phyloP scores from a whole-genome alignment of 805 yeast genomes.

The Candida verbasci region DNA sequence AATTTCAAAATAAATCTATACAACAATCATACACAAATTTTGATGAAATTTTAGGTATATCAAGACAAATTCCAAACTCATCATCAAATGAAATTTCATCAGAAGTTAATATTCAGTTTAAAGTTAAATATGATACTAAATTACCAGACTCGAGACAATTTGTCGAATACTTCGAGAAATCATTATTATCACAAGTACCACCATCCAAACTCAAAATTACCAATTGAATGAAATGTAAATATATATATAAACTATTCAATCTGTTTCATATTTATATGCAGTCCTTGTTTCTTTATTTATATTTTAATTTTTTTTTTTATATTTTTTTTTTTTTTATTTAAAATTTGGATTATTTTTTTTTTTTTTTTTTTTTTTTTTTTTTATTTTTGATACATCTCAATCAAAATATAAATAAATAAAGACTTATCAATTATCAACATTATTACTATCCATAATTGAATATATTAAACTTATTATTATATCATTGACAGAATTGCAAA shows the following conservation, averaged over 20 bases:
- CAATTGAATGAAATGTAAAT: constrained; percentile 1
- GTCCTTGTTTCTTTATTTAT: constrained; percentile 2
- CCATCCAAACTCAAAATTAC: constrained; percentile 11
- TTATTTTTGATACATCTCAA: constrained; percentile 7
- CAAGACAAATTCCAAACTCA: constrained; percentile 10
- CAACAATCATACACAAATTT: constrained; percentile 15
- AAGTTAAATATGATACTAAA: constrained; percentile 27
- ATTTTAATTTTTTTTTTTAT: constrained; percentile 5
- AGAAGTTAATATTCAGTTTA: constrained; percentile 27
- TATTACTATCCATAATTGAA: not conserved
- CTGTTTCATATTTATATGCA: not conserved
- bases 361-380: constrained; percentile 5
- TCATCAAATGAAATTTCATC: constrained; percentile 8
- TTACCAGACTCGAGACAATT: constrained; percentile 33
- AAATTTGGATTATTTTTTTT: constrained; percentile 1
- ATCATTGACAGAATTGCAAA: constrained; percentile 6
- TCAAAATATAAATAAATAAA: constrained; percentile 5
- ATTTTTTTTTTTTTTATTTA: constrained; percentile 6
- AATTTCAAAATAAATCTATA: constrained; percentile 12
- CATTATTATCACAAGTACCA: constrained; percentile 30
- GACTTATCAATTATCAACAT: constrained; percentile 1
- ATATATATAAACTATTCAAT: not conserved
- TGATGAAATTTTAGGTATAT: constrained; percentile 32
- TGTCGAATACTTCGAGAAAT: constrained; percentile 29
- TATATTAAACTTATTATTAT: not conserved